Conservation (phyloP, 2,329 filamentous ascomycete genomes). For the Rhexocercosporidium sp. region DNA sequence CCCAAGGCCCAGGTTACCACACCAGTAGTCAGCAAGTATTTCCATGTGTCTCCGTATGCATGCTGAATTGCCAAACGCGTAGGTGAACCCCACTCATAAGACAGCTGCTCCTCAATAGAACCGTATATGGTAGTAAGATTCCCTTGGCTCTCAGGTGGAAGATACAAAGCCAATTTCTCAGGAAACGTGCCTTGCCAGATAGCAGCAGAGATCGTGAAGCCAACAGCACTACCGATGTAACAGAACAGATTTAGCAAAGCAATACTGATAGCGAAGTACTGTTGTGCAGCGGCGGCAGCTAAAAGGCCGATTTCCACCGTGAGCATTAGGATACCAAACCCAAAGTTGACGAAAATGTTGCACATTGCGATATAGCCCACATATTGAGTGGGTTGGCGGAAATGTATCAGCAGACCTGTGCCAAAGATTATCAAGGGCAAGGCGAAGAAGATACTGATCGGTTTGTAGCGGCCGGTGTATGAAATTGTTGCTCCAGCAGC, state of each 20-base stretch:
- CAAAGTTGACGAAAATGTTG: conserved; percentile 61
- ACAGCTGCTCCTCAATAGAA: conserved; percentile 56
- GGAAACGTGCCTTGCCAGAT: conserved; percentile 67
- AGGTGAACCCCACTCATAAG: conserved; percentile 54
- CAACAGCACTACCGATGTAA: conserved; percentile 63
- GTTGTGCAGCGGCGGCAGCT: conserved; percentile 53
- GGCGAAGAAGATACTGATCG: conserved; percentile 42
- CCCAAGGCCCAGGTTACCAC: conserved; percentile 47
- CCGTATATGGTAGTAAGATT: conserved; percentile 51
- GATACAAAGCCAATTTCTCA: neutral
- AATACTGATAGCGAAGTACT: conserved; percentile 51
- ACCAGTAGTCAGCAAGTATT: conserved; percentile 48
- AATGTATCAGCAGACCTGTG: conserved; percentile 58
- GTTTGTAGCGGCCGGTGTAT: conserved; percentile 4
- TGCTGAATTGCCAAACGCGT: conserved; percentile 60
- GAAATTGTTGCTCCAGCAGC: conserved; percentile 58
- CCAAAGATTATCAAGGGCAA: conserved; percentile 3
- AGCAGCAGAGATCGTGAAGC: conserved; percentile 63
- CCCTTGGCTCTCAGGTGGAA: conserved; percentile 42
- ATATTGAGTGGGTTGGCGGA: conserved; percentile 55
- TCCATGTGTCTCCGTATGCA: conserved; percentile 60
- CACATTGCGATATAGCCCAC: conserved; percentile 61
- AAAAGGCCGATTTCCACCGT: conserved; percentile 62
- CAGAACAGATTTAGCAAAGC: conserved; percentile 60
- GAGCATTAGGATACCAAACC: conserved; percentile 60